A percentile compares a stretch with the other conserved stretches of the same genome.
Conservation (phyloP, 73 alveolate species). For the Paramecium primaurelia region DNA sequence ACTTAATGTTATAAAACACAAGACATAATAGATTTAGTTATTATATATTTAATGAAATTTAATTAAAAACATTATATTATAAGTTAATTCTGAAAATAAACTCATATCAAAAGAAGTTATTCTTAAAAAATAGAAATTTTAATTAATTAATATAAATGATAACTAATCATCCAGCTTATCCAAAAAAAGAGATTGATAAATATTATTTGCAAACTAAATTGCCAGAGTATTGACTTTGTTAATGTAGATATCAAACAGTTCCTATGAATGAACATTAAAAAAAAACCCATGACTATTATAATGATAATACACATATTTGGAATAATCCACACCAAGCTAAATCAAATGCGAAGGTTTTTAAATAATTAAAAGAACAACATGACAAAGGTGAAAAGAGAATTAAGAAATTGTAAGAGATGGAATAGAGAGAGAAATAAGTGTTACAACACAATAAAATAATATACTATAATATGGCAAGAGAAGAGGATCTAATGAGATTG, state of each 20-base stretch:
- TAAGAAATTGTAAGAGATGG: not conserved
- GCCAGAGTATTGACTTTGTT: not conserved
- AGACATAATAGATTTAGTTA: not conserved
- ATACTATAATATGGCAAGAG: not conserved
- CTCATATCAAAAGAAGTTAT: not conserved
- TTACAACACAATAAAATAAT: not conserved
- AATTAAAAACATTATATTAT: not conserved
- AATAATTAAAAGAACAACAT: not conserved
- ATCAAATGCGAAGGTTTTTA: constrained; percentile 7
- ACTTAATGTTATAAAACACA: not conserved
- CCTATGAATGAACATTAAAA: not conserved
- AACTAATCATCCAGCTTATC: constrained; percentile 15
- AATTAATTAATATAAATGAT: constrained; percentile 18
- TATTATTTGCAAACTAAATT: not conserved
- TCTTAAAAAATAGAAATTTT: not conserved
- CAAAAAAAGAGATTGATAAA: constrained; percentile 23
- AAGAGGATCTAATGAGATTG: not conserved
- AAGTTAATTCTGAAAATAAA: not conserved
- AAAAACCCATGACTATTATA: constrained; percentile 17
- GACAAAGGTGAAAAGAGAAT: constrained; percentile 10
- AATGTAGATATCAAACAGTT: constrained; percentile 31
- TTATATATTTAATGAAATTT: not conserved
- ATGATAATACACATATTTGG: constrained; percentile 51
- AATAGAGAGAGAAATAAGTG: not conserved
- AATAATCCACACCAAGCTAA: constrained; percentile 27